Conservation (phyloP, 345 rosid species). For the Acer saccharum region DNA sequence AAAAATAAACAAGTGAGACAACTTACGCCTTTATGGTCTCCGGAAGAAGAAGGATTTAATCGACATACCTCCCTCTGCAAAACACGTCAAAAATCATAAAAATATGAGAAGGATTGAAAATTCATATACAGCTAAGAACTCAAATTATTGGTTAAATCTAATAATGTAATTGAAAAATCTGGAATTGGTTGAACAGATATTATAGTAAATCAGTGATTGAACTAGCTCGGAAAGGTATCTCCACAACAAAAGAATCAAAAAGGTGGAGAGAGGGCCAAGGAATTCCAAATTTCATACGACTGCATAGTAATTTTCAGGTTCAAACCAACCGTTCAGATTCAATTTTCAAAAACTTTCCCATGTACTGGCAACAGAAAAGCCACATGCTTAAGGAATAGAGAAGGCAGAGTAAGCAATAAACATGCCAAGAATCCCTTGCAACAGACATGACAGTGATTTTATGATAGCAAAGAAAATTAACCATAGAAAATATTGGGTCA, state of each 20-base stretch:
- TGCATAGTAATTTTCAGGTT: constrained; percentile 4
- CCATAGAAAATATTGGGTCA: neutral
- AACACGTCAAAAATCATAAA: constrained; percentile 23
- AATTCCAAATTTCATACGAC: neutral
- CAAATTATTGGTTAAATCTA: neutral
- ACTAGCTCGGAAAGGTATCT: neutral
- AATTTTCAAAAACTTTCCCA: constrained; percentile 3
- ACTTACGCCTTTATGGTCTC: constrained; percentile 89
- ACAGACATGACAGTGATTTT: neutral
- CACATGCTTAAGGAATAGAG: neutral
- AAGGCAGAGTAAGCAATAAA: neutral
- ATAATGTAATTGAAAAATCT: neutral
- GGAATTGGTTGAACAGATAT: neutral
- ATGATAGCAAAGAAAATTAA: neutral
- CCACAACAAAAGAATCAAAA: neutral
- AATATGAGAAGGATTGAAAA: neutral
- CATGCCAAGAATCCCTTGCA: neutral
- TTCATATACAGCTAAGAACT: neutral
- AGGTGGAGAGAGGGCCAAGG: neutral
- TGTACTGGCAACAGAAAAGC: neutral
- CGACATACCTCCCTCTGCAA: constrained; percentile 94
- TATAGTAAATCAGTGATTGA: neutral
- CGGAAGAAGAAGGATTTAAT: constrained; percentile 64
- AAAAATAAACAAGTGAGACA: constrained; percentile 2
- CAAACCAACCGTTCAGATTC: neutral